Conservation (phyloP, 148 eudicot species). For the Chenopodium quinoa region DNA sequence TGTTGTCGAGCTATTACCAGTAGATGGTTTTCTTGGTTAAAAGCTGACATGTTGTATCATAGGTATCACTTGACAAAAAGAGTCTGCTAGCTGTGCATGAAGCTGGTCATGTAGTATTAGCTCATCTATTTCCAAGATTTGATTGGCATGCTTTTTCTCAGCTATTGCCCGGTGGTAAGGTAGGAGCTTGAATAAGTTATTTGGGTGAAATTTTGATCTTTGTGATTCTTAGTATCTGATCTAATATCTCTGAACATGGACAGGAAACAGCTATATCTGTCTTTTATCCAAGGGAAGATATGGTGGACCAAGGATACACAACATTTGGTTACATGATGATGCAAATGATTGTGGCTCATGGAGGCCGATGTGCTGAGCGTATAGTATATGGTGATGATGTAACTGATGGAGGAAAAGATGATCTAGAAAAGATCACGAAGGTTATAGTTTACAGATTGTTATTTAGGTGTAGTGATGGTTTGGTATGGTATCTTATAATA, state of each 20-base stretch:
- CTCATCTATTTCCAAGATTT: conserved; percentile 88
- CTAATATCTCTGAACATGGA: conserved; percentile 13
- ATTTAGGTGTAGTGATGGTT: not conserved
- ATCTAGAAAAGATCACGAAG: conserved; percentile 82
- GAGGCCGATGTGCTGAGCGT: conserved; percentile 89
- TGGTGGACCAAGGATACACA: conserved; percentile 72
- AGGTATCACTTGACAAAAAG: conserved; percentile 80
- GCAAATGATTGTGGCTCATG: conserved; percentile 99
- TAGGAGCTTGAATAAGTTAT: conserved; percentile 20
- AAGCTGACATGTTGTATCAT: conserved; percentile 8
- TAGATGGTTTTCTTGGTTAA: not conserved
- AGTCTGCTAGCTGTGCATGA: conserved; percentile 90
- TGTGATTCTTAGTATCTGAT: not conserved
- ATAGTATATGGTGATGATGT: conserved; percentile 81
- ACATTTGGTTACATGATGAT: conserved; percentile 94
- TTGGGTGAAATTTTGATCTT: not conserved
- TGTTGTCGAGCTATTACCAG: conserved; percentile 3
- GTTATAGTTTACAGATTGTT: conserved; percentile 26
- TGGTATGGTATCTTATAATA: not conserved
- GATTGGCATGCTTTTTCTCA: conserved; percentile 99
- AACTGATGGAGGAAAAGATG: conserved; percentile 88
- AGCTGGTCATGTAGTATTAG: conserved; percentile 90
- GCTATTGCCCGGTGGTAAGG: conserved; percentile 97
- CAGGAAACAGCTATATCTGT: conserved; percentile 97
- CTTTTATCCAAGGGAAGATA: conserved; percentile 90